Percentiles rank a stretch among this genome's conserved stretches.
Evolutionary conservation across 495 filamentous ascomycete species (phyloP).

Genomic region (Parachaetomium inaequale): DNA sequence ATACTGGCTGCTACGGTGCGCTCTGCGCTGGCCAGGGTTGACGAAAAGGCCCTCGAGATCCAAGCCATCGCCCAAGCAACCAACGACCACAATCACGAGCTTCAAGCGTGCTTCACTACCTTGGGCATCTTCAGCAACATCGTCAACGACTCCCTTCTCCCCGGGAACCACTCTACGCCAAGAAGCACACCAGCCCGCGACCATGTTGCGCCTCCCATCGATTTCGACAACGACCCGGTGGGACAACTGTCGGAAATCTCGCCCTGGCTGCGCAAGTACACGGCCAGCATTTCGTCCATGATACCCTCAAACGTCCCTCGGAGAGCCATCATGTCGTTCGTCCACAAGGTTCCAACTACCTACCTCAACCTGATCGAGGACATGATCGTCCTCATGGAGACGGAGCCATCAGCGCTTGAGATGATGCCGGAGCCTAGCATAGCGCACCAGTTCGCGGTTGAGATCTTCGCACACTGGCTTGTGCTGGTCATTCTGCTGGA

Average conservation of each 20-base stretch:
- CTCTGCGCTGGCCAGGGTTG: constrained; percentile 13
- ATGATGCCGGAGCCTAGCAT: constrained; percentile 1
- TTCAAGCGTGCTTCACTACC: constrained; percentile 27
- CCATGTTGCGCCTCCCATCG: background rate
- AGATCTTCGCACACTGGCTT: constrained; percentile 46
- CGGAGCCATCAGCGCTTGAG: background rate
- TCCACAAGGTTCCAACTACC: constrained; percentile 25
- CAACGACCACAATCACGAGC: background rate
- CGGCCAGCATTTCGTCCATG: constrained; percentile 23
- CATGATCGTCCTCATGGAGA: constrained; percentile 5
- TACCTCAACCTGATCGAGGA: constrained; percentile 24
- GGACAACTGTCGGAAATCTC: constrained; percentile 17
- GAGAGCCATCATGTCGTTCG: constrained; percentile 22
- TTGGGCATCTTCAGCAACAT: constrained; percentile 16
- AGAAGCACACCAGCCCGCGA: constrained; percentile 6
- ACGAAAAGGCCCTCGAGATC: constrained; percentile 9
- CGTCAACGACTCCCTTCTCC: constrained; percentile 15
- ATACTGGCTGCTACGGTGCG: constrained; percentile 22
- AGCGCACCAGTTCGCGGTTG: constrained; percentile 35
- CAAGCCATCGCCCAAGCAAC: background rate
- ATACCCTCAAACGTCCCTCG: constrained; percentile 23
- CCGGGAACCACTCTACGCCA: background rate
- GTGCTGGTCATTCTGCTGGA: constrained; percentile 44
- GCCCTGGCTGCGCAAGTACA: constrained; percentile 26
- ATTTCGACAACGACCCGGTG: background rate